Evolutionary conservation across 306 rosid genomes (phyloP).

Genomic region (Pterocarpus macrocarpus): DNA sequence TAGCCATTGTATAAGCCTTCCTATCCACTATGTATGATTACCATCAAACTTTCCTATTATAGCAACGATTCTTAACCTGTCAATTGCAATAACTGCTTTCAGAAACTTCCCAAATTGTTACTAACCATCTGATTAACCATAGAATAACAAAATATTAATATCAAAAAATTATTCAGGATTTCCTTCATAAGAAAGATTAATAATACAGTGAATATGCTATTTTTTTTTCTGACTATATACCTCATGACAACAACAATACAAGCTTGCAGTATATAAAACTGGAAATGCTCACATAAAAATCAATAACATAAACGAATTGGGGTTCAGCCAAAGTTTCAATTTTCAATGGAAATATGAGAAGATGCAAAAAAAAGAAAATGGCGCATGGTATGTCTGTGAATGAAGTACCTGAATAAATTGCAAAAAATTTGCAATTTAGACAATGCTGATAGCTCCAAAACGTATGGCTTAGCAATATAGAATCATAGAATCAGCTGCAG

Average conservation of each 20-base stretch:
- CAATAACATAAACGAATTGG: conserved; percentile 11
- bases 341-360: conserved; percentile 25
- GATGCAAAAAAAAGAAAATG: neutral
- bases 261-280: conserved; percentile 20
- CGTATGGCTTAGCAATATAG: neutral
- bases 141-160: neutral
- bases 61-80: conserved; percentile 39
- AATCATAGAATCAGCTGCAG: conserved; percentile 37
- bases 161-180: neutral
- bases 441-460: conserved; percentile 23
- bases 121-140: conserved; percentile 39
- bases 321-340: conserved; percentile 25
- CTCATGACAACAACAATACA: conserved; percentile 31
- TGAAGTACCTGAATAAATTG: conserved; percentile 48
- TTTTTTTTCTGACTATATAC: neutral
- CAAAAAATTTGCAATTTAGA: conserved; percentile 4
- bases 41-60: conserved; percentile 54
- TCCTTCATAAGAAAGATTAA: neutral
- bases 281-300: conserved; percentile 20
- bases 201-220: neutral
- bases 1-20: conserved; percentile 78
- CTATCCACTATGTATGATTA: conserved; percentile 50
- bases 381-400: conserved; percentile 21
- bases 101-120: conserved; percentile 47
- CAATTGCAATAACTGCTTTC: conserved; percentile 42